Percentiles rank a stretch among this genome's conserved stretches.
Conservation (phyloP, 306 rosid species). For the Arachis stenosperma region DNA sequence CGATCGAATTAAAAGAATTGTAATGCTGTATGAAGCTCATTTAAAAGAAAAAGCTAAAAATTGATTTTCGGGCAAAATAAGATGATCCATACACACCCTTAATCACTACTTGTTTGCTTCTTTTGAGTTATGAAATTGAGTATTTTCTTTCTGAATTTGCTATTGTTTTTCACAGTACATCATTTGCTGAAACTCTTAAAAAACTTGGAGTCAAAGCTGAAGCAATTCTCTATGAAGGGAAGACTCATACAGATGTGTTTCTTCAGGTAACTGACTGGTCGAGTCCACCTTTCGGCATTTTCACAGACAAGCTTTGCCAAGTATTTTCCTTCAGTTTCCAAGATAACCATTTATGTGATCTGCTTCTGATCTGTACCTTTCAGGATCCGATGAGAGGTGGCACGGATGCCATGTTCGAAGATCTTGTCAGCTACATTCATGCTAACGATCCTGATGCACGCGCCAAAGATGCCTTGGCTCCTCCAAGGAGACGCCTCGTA, state of each 20-base stretch:
- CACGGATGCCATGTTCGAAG: conserved; percentile 73
- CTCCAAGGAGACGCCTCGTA: conserved; percentile 83
- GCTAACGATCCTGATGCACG: conserved; percentile 69
- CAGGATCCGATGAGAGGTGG: conserved; percentile 99
- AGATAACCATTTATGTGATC: conserved; percentile 21
- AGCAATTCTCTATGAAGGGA: conserved; percentile 74
- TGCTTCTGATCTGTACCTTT: conserved; percentile 14
- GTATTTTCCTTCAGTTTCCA: not conserved
- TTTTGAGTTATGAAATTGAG: conserved; percentile 6
- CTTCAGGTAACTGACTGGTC: conserved; percentile 67
- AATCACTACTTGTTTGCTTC: conserved; percentile 5
- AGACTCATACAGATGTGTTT: conserved; percentile 92
- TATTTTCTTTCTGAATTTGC: not conserved
- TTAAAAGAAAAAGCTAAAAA: no score
- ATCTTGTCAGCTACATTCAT: conserved; percentile 69
- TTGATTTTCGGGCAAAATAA: no score
- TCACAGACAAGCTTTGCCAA: conserved; percentile 17
- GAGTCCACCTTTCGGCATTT: not conserved
- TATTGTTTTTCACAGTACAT: conserved; percentile 55
- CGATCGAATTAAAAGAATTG: no score
- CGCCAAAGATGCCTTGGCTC: conserved; percentile 70
- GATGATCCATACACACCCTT: not conserved
- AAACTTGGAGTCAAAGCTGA: conserved; percentile 73
- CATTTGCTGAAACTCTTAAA: conserved; percentile 79
- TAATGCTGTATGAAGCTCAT: no score